Evolutionary conservation across 345 rosid species (phyloP).

Genomic region (Melaleuca alternifolia): DNA sequence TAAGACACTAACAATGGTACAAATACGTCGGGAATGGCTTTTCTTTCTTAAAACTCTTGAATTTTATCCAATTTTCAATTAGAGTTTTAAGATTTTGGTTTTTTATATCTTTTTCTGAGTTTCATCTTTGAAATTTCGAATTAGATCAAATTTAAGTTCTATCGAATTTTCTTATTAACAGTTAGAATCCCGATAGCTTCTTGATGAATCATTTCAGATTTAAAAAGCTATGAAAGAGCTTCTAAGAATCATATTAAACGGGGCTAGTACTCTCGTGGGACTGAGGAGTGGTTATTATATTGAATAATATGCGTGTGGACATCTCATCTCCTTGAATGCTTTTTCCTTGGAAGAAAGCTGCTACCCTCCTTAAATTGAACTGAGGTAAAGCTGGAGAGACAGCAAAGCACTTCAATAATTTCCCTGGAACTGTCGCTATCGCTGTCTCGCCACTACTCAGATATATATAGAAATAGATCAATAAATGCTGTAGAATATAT

Average conservation of each 20-base stretch:
- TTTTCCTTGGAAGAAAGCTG: background rate
- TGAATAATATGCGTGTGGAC: background rate
- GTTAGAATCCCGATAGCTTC: background rate
- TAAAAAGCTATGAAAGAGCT: background rate
- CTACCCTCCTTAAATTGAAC: background rate
- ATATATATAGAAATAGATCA: background rate
- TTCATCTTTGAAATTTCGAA: background rate
- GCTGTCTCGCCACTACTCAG: background rate
- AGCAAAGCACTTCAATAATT: background rate
- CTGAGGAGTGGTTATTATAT: background rate
- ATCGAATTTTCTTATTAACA: background rate
- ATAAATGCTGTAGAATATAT: no score
- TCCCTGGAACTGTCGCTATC: background rate
- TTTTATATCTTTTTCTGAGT: background rate
- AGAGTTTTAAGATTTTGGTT: background rate
- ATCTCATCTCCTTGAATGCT: background rate
- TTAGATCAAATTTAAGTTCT: background rate
- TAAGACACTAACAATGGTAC: background rate
- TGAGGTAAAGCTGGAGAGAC: background rate
- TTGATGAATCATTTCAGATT: background rate
- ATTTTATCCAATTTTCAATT: background rate
- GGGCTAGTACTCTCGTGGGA: background rate
- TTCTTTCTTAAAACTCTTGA: background rate
- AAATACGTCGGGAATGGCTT: background rate
- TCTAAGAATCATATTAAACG: background rate